Conservation (phyloP, 495 filamentous ascomycete genomes). For the Massariosphaeria phaeospora region DNA sequence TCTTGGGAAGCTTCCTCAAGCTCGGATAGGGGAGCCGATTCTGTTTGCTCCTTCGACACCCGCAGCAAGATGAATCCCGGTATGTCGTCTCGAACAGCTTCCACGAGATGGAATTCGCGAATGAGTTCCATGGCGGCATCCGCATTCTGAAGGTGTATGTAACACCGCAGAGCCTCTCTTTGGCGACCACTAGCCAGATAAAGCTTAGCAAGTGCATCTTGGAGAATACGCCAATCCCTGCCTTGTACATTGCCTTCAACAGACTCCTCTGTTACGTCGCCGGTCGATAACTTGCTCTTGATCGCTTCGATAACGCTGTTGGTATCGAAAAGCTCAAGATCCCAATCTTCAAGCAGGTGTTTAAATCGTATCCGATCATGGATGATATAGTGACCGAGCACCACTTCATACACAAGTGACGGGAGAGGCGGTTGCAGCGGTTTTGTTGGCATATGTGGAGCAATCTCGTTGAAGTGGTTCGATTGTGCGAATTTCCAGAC, state of each 20-base stretch:
- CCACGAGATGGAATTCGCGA: conserved; percentile 74
- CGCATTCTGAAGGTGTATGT: conserved; percentile 85
- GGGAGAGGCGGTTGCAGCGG: conserved; percentile 73
- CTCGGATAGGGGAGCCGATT: conserved; percentile 60
- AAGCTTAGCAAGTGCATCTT: conserved; percentile 75
- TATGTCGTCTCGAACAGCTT: conserved; percentile 82
- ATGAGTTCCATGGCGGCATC: conserved; percentile 83
- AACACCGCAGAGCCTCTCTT: conserved; percentile 77
- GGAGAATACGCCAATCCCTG: conserved; percentile 78
- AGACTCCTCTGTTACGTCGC: conserved; percentile 63
- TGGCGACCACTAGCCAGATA: conserved; percentile 73
- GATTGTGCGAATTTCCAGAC: conserved; percentile 83
- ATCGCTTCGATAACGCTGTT: conserved; percentile 63
- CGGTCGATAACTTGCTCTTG: conserved; percentile 64
- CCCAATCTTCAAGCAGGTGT: conserved; percentile 79
- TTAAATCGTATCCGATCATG: conserved; percentile 62
- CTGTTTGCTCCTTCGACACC: conserved; percentile 67
- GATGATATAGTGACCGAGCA: conserved; percentile 79
- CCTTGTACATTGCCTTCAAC: conserved; percentile 59
- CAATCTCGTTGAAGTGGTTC: conserved; percentile 81
- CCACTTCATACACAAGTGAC: conserved; percentile 75
- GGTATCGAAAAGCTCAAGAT: conserved; percentile 76
- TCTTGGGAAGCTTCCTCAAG: conserved; percentile 74
- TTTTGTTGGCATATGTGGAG: conserved; percentile 69
- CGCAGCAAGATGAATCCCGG: conserved; percentile 81